These are phyloP conservation scores for Carex littledalei DNA, from an alignment of 176 grass and related monocot genomes.

Conservation along the genomic window DNA sequence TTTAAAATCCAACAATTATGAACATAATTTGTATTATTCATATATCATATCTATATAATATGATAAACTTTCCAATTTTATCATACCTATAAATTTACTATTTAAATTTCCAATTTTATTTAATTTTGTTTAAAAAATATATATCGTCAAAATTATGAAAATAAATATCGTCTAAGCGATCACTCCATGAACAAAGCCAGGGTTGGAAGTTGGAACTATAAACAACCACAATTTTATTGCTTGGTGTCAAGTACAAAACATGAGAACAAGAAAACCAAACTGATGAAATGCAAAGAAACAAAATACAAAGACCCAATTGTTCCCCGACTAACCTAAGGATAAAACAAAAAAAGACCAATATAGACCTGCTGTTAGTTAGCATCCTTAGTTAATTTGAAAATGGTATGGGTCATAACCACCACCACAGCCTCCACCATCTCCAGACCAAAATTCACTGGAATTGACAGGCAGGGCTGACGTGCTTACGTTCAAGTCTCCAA, in stretches of 20 bases:
- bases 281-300: neutral
- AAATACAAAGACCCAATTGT: neutral
- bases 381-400: constrained; percentile 32
- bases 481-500: constrained; percentile 11
- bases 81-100: too few relatives aligned
- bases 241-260: constrained; percentile 4
- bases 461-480: neutral
- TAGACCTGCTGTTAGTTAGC: neutral
- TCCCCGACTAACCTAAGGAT: neutral
- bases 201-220: neutral
- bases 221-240: constrained; percentile 15
- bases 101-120: too few relatives aligned
- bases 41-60: too few relatives aligned
- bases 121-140: too few relatives aligned
- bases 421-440: neutral
- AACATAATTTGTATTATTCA: too few relatives aligned
- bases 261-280: neutral
- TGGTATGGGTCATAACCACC: constrained; percentile 24
- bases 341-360: neutral
- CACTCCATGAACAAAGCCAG: neutral
- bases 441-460: constrained; percentile 26
- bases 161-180: too few relatives aligned
- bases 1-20: too few relatives aligned
- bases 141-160: too few relatives aligned
- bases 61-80: too few relatives aligned